Percentiles rank a stretch among this genome's conserved stretches.
Conservation (phyloP, 768 basidiomycete species). For the Saitozyma sp. region DNA sequence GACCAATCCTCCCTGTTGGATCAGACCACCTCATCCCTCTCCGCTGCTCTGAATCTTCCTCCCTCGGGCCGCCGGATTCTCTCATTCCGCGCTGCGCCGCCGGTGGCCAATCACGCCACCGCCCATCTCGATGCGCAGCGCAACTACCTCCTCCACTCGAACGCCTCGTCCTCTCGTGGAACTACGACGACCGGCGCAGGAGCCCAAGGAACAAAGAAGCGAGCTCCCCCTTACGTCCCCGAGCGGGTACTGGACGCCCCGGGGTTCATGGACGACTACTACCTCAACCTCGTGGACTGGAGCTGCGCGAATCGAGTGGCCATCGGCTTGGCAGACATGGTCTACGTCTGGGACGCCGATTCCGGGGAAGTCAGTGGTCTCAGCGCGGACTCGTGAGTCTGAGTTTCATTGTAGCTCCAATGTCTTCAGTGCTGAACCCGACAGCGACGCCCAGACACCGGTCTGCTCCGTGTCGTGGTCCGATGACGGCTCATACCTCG, state of each 20-base stretch:
- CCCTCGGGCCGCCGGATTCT: slow-evolving; percentile 30
- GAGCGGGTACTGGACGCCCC: slow-evolving; percentile 95
- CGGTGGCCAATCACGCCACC: slow-evolving; percentile 30
- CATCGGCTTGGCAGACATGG: slow-evolving; percentile 80
- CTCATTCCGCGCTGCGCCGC: slow-evolving; percentile 42
- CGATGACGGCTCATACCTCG: slow-evolving; percentile 65
- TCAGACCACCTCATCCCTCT: slow-evolving; percentile 31
- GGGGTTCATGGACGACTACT: slow-evolving; percentile 83
- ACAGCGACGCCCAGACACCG: slow-evolving; percentile 37
- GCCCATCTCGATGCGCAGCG: slow-evolving; percentile 39
- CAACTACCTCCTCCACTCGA: slow-evolving; percentile 36
- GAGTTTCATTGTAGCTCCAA: slow-evolving; percentile 49
- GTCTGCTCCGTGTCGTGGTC: slow-evolving; percentile 53
- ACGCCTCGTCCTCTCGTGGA: slow-evolving; percentile 29
- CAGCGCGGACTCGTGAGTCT: slow-evolving; percentile 27
- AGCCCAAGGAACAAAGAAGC: slow-evolving; percentile 68
- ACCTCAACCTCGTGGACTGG: slow-evolving; percentile 92
- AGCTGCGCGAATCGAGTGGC: slow-evolving; percentile 80
- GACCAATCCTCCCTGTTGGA: slow-evolving; percentile 18
- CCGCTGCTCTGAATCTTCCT: slow-evolving; percentile 36
- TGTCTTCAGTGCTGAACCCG: background rate
- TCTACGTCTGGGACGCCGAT: slow-evolving; percentile 93
- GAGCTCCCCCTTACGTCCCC: slow-evolving; percentile 81
- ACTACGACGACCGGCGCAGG: slow-evolving; percentile 53
- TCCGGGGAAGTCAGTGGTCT: slow-evolving; percentile 74